Evolutionary conservation across 2,329 filamentous ascomycete genomes (phyloP).

Genomic region (Apiospora malaysiana): DNA sequence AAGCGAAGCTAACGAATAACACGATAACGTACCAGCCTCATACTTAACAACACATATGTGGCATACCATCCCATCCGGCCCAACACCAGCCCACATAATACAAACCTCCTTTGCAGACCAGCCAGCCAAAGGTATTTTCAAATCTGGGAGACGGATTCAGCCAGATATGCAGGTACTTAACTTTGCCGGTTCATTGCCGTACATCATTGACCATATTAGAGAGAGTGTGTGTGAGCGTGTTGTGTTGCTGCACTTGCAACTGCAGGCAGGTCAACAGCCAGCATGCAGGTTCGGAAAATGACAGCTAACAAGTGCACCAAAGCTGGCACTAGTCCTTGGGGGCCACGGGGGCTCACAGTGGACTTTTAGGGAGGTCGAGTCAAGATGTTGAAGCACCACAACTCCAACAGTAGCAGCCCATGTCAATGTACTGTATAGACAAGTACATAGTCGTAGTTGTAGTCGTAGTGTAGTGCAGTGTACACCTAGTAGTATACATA

Average conservation of each 20-base stretch:
- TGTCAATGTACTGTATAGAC: slow-evolving; percentile 12
- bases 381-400: slow-evolving; percentile 10
- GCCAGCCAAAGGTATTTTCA: not conserved
- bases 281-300: not conserved
- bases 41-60: slow-evolving; percentile 10
- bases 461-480: too few species aligned
- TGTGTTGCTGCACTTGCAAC: not conserved
- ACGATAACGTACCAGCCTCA: slow-evolving; percentile 17
- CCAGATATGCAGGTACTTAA: slow-evolving; percentile 1
- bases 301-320: slow-evolving; percentile 5
- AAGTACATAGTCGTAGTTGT: slow-evolving; percentile 3
- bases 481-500: too few species aligned
- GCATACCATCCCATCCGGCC: not conserved
- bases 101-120: not conserved
- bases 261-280: not conserved
- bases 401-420: slow-evolving; percentile 14
- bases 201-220: not conserved
- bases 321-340: not conserved
- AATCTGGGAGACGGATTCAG: not conserved
- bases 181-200: slow-evolving; percentile 4
- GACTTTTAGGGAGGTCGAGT: slow-evolving; percentile 1
- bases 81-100: slow-evolving; percentile 9
- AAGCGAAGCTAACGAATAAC: slow-evolving; percentile 6
- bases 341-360: not conserved
- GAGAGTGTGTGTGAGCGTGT: not conserved